Evolutionary conservation across 2,329 filamentous ascomycete genomes (phyloP), one percentile per base, ranked within the genome.

Genomic region (Cordyceps militaris): DNA sequence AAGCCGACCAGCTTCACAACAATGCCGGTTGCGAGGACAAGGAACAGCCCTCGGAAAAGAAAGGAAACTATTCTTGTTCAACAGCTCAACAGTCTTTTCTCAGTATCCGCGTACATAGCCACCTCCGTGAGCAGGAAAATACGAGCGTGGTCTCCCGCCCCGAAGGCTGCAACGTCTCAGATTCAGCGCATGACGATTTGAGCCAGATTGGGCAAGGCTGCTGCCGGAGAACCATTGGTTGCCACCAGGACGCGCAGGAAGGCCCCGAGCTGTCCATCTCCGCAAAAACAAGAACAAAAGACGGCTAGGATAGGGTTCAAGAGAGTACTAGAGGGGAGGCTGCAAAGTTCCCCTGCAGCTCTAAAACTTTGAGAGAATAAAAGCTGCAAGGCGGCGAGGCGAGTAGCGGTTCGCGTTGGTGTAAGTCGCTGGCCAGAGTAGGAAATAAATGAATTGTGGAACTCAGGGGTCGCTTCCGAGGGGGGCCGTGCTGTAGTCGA

Each of bases 361-460:
- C 13, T 8, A 54, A 44, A 8, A 44, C 19, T 42, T n/a, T 13
- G 14, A 9, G 21, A 40, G 47, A 50, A 24, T 11, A 38, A n/a
- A 14, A 38, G 14, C 14, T 38, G 32, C 28, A 40, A 21, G n/a
- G 16, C 11, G 13, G 23, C 16, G 46, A 19, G 28, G n/a, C 16
- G 46, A 48, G 16, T 10, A 48, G 14, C 16, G 26, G 30, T n/a
- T 38, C 24, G 34, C 38, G 26, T 21, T 47, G 21, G 32, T 56
- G 43, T 26, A 57, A 50, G 55, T 57, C 46, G 24, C 26, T 44
- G 28, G 19, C 47, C 21, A 32, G 24, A 36, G 46, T 57, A 34
- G 46, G 55, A 32, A 46, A 36, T 42, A 55, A 30, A 57, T 57
- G 55, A 57, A 57, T 46, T 52, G 47, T 57, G 55, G 55, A 36